Percentiles rank a stretch among this genome's conserved stretches.
phyloP scores from a whole-genome alignment of 192 early-diverging fungal species.

The Spizellomyces punctatus region DNA sequence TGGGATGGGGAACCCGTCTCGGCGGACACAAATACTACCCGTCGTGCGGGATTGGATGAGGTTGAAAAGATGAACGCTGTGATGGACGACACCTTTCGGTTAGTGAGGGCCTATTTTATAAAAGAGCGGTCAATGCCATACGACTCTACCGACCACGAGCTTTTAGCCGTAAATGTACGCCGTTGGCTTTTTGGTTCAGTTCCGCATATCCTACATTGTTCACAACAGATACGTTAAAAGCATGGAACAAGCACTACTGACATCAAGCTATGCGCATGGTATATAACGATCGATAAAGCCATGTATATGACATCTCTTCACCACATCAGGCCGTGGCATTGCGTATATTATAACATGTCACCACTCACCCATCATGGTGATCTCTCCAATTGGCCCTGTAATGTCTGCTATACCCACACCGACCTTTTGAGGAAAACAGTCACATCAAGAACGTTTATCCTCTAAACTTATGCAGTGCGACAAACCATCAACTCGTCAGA shows the following conservation, averaged over 20 bases:
- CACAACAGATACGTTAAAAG: background rate
- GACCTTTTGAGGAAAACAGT: background rate
- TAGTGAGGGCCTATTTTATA: too few relatives aligned
- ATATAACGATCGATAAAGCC: background rate
- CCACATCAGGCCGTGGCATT: background rate
- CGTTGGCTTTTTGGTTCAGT: slow-evolving; percentile 40
- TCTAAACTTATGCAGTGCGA: too few relatives aligned
- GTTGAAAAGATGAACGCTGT: slow-evolving; percentile 46
- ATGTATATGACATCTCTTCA: background rate
- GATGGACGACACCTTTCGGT: background rate
- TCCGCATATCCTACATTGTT: slow-evolving; percentile 43
- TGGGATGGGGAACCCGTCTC: slow-evolving; percentile 37
- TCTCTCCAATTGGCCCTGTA: slow-evolving; percentile 50
- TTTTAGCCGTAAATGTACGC: slow-evolving; percentile 40
- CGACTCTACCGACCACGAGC: slow-evolving; percentile 20
- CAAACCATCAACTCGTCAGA: too few relatives aligned
- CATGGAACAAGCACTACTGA: background rate
- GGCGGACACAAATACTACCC: slow-evolving; percentile 43
- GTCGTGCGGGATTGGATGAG: slow-evolving; percentile 10
- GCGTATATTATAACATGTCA: too few relatives aligned
- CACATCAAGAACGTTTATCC: too few relatives aligned
- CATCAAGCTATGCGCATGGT: too few relatives aligned
- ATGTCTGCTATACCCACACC: slow-evolving; percentile 44
- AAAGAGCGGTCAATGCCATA: background rate
- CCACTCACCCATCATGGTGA: slow-evolving; percentile 42